Evolutionary conservation across 345 rosid genomes (phyloP).

Genomic region (Citrus hindsii): DNA sequence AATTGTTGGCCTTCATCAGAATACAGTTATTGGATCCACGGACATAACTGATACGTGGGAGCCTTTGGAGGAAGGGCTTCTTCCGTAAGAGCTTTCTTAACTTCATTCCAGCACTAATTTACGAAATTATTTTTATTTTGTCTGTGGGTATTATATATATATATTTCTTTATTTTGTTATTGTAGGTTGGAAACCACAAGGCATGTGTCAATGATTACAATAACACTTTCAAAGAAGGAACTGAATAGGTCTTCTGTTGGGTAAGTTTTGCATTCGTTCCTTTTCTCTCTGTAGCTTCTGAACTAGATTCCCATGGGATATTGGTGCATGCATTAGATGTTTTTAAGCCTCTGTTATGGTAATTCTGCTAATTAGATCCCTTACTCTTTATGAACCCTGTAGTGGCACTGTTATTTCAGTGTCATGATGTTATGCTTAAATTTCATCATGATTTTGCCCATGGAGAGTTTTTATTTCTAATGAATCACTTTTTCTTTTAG

Average conservation of each 20-base stretch:
- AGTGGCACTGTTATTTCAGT: neutral
- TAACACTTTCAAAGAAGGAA: conserved; percentile 76
- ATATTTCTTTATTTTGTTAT: neutral
- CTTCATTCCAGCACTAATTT: neutral
- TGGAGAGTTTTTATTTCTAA: neutral
- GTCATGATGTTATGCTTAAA: neutral
- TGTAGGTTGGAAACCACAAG: conserved; percentile 90
- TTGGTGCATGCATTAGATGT: neutral
- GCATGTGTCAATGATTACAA: conserved; percentile 96
- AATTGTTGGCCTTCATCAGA: conserved; percentile 91
- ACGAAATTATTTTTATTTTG: neutral
- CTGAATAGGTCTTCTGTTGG: conserved; percentile 70
- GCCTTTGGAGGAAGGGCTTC: conserved; percentile 96
- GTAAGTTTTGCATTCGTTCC: conserved; percentile 38
- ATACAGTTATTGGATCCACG: conserved; percentile 80
- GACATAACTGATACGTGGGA: conserved; percentile 94
- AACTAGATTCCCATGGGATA: neutral
- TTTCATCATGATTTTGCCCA: neutral
- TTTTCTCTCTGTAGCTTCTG: neutral
- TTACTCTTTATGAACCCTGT: neutral
- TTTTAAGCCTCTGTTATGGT: neutral
- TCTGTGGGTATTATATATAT: neutral
- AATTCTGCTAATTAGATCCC: neutral
- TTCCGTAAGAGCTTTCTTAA: conserved; percentile 52
- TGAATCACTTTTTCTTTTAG: conserved; percentile 32